Conservation (phyloP, 257 asterid genomes). For the Agastache rugosa region DNA sequence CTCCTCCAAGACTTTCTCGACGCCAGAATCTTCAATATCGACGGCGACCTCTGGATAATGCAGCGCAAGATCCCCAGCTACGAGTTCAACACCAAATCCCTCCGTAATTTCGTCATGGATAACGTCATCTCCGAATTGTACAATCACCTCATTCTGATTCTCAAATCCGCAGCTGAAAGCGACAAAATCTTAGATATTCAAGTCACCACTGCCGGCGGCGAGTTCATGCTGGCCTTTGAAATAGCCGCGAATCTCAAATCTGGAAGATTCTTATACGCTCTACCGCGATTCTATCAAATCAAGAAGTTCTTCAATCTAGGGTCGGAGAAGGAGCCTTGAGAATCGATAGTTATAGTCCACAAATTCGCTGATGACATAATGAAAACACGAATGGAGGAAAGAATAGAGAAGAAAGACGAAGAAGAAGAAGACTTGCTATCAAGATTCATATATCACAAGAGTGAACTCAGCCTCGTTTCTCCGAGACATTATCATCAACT, state of each 20-base stretch:
- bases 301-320: slow-evolving; percentile 67
- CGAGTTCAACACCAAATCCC: slow-evolving; percentile 84
- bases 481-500: slow-evolving; percentile 76
- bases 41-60: slow-evolving; percentile 68
- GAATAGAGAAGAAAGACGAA: slow-evolving; percentile 39
- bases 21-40: slow-evolving; percentile 72
- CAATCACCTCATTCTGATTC: slow-evolving; percentile 56
- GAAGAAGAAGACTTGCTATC: slow-evolving; percentile 74
- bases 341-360: slow-evolving; percentile 62
- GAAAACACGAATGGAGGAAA: slow-evolving; percentile 56
- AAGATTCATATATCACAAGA: too few relatives aligned
- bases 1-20: slow-evolving; percentile 76
- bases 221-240: slow-evolving; percentile 81
- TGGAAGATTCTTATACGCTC: slow-evolving; percentile 71
- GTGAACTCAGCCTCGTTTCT: slow-evolving; percentile 58
- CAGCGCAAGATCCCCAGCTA: too few relatives aligned
- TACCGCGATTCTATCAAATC: slow-evolving; percentile 45
- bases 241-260: slow-evolving; percentile 72
- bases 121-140: slow-evolving; percentile 56
- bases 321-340: slow-evolving; percentile 55
- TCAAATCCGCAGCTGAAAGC: slow-evolving; percentile 42
- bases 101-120: slow-evolving; percentile 68
- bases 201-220: slow-evolving; percentile 60
- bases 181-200: slow-evolving; percentile 60
- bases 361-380: slow-evolving; percentile 73